Base-by-base conservation (phyloP, 805 yeast species). In the Saturnispora dispora region DNA sequence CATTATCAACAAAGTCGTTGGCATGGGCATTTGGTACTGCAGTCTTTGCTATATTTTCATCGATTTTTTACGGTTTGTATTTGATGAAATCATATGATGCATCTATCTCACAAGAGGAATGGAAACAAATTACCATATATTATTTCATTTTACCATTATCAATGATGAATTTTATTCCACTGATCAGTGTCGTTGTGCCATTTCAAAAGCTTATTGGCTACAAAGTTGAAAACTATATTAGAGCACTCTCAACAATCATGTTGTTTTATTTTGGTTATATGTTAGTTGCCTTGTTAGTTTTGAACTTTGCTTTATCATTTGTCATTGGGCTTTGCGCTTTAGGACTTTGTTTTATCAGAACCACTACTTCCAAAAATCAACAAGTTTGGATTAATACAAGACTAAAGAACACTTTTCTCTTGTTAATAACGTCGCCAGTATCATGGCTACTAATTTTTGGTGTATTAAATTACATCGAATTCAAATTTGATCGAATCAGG, bases 221-320 rank as follows among this genome's bases (percentile, higher is more conserved):
- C 11, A 55, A 54, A 43, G 33, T 45, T 4, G 15, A 56, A 15
- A 65, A 66, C 41, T 56, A 53, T 37, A 52, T 56, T 10, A 55
- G 70, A 43, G 47, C 58, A 4, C 40, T 65, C 23, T 59, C 60
- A 35, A 57, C 63, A 9, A 57, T 62, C 43, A 55, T 66, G 5
- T 71, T 85, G 36, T 71, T 85, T 35, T 78, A 79, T 47, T 68
- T 85, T 48, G 82, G 95, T 32, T 74, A 88, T 62, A 73, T 82
- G 32, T 72, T 89, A 41, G 79, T 88, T 8, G 79, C 95, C 0
- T 69, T 89, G 41, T 70, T 91, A 49, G 88, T 89, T 55, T 75
- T 91, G 23, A 89, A 93, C 67, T 93, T 90, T 63, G 75, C 97
- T 1, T 72, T 93, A 54, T 87, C 96, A 0, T 74, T 87, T 47